Evolutionary conservation across 257 asterid species (phyloP).

Genomic region (Rauvolfia tetraphylla): DNA sequence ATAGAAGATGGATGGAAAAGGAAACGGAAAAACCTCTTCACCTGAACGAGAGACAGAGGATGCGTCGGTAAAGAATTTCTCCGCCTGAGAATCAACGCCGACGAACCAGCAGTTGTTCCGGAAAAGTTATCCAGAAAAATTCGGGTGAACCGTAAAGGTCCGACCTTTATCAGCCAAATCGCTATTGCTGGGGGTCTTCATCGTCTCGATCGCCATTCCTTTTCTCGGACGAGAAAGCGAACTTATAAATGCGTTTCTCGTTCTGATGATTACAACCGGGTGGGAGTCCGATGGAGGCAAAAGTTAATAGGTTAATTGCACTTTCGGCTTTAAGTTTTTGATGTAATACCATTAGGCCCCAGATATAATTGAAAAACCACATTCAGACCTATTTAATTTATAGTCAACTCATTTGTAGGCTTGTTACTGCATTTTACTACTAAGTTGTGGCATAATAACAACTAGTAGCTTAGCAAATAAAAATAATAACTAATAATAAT

Average conservation of each 20-base stretch:
- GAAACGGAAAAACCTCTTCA: not conserved
- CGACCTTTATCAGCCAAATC: slow-evolving; percentile 60
- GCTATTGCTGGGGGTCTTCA: slow-evolving; percentile 40
- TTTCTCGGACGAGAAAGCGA: not conserved
- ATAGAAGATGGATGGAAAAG: not conserved
- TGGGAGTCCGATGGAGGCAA: not conserved
- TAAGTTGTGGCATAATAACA: too few relatives aligned
- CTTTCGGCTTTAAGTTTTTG: too few relatives aligned
- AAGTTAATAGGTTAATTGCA: not conserved
- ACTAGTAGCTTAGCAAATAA: too few relatives aligned
- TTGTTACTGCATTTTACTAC: too few relatives aligned
- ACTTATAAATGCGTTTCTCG: not conserved
- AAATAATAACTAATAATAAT: too few relatives aligned
- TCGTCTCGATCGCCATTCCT: not conserved
- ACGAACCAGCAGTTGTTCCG: slow-evolving; percentile 90
- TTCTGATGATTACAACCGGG: not conserved
- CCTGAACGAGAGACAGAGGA: slow-evolving; percentile 9
- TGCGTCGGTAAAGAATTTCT: slow-evolving; percentile 45
- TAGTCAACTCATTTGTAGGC: too few relatives aligned
- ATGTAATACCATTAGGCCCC: too few relatives aligned
- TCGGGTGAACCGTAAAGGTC: slow-evolving; percentile 80
- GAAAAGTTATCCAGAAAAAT: slow-evolving; percentile 89
- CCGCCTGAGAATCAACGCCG: slow-evolving; percentile 78
- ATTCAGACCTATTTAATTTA: too few relatives aligned
- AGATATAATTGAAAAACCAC: too few relatives aligned